Conservation (phyloP, 1,284 basidiomycete genomes). For the Earliella scabrosa region DNA sequence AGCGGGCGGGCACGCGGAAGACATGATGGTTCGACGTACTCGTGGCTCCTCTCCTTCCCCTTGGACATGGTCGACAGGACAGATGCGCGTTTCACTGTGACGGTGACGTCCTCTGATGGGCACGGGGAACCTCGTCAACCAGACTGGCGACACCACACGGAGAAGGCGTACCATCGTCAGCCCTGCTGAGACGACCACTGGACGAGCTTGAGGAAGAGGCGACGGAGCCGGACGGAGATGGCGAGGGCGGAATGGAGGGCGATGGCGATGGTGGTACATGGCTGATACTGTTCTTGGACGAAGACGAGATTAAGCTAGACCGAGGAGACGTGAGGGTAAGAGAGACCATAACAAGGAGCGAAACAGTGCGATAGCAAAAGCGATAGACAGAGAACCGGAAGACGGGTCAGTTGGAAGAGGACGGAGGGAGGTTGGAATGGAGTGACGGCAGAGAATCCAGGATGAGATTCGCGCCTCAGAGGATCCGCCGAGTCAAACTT, state of each 20-base stretch:
- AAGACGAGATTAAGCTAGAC: constrained; percentile 38
- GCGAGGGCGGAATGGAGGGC: constrained; percentile 44
- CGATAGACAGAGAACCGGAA: constrained; percentile 25
- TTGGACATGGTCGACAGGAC: constrained; percentile 45
- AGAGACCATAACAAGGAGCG: constrained; percentile 46
- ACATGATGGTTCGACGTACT: constrained; percentile 35
- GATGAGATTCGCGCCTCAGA: constrained; percentile 35
- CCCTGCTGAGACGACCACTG: constrained; percentile 51
- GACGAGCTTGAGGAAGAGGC: constrained; percentile 54
- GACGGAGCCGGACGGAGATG: constrained; percentile 43
- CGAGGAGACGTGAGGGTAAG: constrained; percentile 45
- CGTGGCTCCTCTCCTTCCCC: constrained; percentile 60
- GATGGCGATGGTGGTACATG: constrained; percentile 40
- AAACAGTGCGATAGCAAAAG: constrained; percentile 35
- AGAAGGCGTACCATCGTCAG: constrained; percentile 57
- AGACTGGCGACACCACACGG: constrained; percentile 9
- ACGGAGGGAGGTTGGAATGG: constrained; percentile 22
- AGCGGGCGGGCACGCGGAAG: constrained; percentile 6
- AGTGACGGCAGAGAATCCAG: constrained; percentile 16
- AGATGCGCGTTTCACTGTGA: constrained; percentile 55
- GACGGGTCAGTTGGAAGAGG: constrained; percentile 10
- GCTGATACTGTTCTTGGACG: constrained; percentile 34
- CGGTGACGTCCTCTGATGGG: constrained; percentile 66
- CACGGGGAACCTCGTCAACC: constrained; percentile 10
- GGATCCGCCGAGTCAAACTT: constrained; percentile 58